Evolutionary conservation across 2,329 filamentous ascomycete species (phyloP).

Genomic region (Arachnomyces sp.): DNA sequence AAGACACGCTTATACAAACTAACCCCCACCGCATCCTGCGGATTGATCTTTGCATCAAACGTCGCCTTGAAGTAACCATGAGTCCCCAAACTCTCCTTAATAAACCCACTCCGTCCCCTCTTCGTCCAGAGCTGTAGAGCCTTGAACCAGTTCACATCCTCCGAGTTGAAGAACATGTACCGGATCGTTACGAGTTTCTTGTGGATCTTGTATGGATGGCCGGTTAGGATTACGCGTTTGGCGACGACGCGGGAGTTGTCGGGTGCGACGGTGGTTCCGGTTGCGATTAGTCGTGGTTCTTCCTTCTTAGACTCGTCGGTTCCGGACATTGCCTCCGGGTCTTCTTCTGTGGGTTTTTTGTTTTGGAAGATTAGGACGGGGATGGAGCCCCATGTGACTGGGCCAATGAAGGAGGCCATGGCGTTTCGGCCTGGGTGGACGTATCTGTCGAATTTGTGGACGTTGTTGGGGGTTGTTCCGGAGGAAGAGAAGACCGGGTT

Average conservation of each 20-base stretch:
- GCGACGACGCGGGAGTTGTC: slow-evolving; percentile 70
- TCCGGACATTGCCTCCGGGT: slow-evolving; percentile 28
- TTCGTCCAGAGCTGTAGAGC: slow-evolving; percentile 91
- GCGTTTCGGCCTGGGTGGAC: slow-evolving; percentile 84
- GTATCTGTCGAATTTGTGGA: slow-evolving; percentile 93
- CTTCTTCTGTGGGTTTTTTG: slow-evolving; percentile 19
- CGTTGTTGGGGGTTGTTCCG: slow-evolving; percentile 90
- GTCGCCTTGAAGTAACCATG: slow-evolving; percentile 99
- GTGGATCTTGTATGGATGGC: slow-evolving; percentile 97
- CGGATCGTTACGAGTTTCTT: slow-evolving; percentile 93
- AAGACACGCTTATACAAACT: slow-evolving; percentile 81
- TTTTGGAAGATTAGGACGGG: slow-evolving; percentile 81
- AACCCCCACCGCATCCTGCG: slow-evolving; percentile 86
- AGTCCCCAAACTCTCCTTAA: slow-evolving; percentile 91
- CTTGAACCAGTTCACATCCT: slow-evolving; percentile 97
- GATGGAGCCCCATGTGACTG: slow-evolving; percentile 86
- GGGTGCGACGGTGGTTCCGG: slow-evolving; percentile 78
- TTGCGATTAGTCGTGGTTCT: slow-evolving; percentile 66
- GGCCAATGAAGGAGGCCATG: slow-evolving; percentile 82
- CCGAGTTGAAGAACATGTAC: slow-evolving; percentile 99
- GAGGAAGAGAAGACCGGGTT: slow-evolving; percentile 83
- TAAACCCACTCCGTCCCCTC: slow-evolving; percentile 75
- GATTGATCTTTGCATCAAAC: slow-evolving; percentile 93
- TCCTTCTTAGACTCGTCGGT: slow-evolving; percentile 38
- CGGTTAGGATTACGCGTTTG: slow-evolving; percentile 88